Base-by-base conservation (phyloP, 352 stramenopile species). In the Globisporangium carolinianum region DNA sequence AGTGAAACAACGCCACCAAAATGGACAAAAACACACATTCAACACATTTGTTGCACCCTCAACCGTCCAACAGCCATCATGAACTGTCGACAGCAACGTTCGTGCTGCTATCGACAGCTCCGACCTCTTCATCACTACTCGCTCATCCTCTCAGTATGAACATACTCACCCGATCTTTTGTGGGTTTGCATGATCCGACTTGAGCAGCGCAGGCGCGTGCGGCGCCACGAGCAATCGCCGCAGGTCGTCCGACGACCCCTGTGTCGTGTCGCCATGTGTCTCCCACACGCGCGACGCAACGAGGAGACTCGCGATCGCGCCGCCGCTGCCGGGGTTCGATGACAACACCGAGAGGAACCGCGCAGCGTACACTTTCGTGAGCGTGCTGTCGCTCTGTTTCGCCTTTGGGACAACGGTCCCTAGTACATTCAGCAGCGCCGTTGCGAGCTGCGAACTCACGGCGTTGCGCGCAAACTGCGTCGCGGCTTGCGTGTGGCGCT, bases 381-480 rank as follows among this genome's bases (percentile, higher is more conserved):
- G 67, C 10, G 75, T 87, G 59, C 78, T 85, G 58, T 95, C 82
- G 37, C 82, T 79, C 32, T 89, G 60, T 47, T 90, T 91, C 2
- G 80, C 87, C 73, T 90, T 91, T 7, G 83, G 83, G 18, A 91
- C 81, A 12, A 92, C 55, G 24, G 77, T 89, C 24, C 83, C 90
- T 36, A 95, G 68, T 47, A 95, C 62, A 47, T 89, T 93, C 15
- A 95, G 75, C n/a, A 95, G 56, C 38, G 81, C 77, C 10, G 79
- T 68, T n/a, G 81, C 83, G 54, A 95, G 72, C 53, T 89, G 79
- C 6, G 79, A 89, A 50, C 83, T 91, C 53, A 91, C 76, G 8
- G 83, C 76, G 8, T 78, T 75, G 58, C 92, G 92, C 2, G 85
- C 81, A 66, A 95, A 95, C 53, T 89, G 74, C 2, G 84, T 95